phyloP scores from a whole-genome alignment of 1,139 yeast genomes.

The Geotrichum siamense region DNA sequence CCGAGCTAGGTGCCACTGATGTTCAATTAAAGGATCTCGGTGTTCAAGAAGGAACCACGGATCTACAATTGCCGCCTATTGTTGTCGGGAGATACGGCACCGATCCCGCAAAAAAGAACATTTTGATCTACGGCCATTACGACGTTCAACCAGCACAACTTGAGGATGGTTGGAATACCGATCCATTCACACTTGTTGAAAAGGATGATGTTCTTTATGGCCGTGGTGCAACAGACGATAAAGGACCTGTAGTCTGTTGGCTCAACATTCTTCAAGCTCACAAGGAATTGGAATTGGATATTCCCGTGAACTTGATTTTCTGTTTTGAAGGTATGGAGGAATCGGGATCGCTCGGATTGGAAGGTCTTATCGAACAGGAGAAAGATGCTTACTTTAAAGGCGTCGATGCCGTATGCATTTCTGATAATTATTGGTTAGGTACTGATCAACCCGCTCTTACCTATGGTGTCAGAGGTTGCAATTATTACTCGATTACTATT shows the following conservation, averaged over 20 bases:
- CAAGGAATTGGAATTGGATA: slow-evolving; percentile 69
- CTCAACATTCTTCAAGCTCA: slow-evolving; percentile 89
- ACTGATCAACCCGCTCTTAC: slow-evolving; percentile 94
- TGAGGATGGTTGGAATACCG: slow-evolving; percentile 94
- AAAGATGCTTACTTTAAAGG: slow-evolving; percentile 72
- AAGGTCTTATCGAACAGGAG: slow-evolving; percentile 69
- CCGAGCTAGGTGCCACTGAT: slow-evolving; percentile 66
- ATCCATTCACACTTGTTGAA: slow-evolving; percentile 71
- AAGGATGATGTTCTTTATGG: slow-evolving; percentile 67
- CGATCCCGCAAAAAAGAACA: slow-evolving; percentile 75
- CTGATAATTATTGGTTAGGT: slow-evolving; percentile 98
- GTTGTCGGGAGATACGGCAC: slow-evolving; percentile 80
- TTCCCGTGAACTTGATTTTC: slow-evolving; percentile 87
- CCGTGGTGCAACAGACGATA: slow-evolving; percentile 95
- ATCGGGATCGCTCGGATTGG: slow-evolving; percentile 90
- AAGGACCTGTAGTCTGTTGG: slow-evolving; percentile 98
- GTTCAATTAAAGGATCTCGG: slow-evolving; percentile 80
- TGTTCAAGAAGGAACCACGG: slow-evolving; percentile 68
- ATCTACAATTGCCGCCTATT: slow-evolving; percentile 81
- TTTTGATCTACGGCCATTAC: slow-evolving; percentile 90
- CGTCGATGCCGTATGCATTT: slow-evolving; percentile 90
- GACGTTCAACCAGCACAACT: slow-evolving; percentile 93
- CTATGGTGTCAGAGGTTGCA: slow-evolving; percentile 94
- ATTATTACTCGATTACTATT: slow-evolving; percentile 76
- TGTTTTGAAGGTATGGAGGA: slow-evolving; percentile 99